A percentile compares a stretch with the other conserved stretches of the same genome.
Evolutionary conservation across 1,284 basidiomycete genomes (phyloP).

Genomic region (Heterobasidion irregulare): DNA sequence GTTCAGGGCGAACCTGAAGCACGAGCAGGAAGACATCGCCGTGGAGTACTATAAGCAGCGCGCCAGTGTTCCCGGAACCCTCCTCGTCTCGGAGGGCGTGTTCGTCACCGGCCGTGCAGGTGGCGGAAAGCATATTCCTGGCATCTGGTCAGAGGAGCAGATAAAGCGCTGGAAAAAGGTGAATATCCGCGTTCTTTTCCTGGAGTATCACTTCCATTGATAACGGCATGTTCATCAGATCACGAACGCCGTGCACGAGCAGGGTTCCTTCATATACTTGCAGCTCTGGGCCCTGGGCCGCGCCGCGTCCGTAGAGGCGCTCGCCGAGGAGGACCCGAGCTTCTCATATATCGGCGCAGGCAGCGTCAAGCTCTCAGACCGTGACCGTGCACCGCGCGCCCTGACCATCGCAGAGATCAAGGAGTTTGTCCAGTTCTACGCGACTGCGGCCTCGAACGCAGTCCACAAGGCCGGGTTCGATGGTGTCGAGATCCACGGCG

Average conservation of each 20-base stretch:
- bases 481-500: slow-evolving; percentile 29
- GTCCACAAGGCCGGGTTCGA: slow-evolving; percentile 22
- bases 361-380: slow-evolving; percentile 29
- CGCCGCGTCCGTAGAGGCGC: slow-evolving; percentile 16
- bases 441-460: slow-evolving; percentile 16
- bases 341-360: slow-evolving; percentile 34
- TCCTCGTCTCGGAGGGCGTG: slow-evolving; percentile 42
- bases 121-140: slow-evolving; percentile 28
- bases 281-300: slow-evolving; percentile 42
- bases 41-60: slow-evolving; percentile 41
- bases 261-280: slow-evolving; percentile 27
- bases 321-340: slow-evolving; percentile 19
- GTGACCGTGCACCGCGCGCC: slow-evolving; percentile 17
- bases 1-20: slow-evolving; percentile 22
- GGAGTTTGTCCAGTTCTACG: slow-evolving; percentile 15
- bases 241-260: slow-evolving; percentile 30
- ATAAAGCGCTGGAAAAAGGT: slow-evolving; percentile 21
- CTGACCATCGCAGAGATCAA: slow-evolving; percentile 20
- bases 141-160: slow-evolving; percentile 17
- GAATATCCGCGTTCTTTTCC: neutral
- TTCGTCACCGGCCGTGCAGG: slow-evolving; percentile 22
- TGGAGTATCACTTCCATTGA: neutral
- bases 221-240: slow-evolving; percentile 11
- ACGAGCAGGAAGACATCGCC: slow-evolving; percentile 21
- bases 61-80: slow-evolving; percentile 30